Evolutionary conservation across 2,329 filamentous ascomycete genomes (phyloP), one percentile per base, ranked within the genome.

Genomic region (Cercospora berteroae): DNA sequence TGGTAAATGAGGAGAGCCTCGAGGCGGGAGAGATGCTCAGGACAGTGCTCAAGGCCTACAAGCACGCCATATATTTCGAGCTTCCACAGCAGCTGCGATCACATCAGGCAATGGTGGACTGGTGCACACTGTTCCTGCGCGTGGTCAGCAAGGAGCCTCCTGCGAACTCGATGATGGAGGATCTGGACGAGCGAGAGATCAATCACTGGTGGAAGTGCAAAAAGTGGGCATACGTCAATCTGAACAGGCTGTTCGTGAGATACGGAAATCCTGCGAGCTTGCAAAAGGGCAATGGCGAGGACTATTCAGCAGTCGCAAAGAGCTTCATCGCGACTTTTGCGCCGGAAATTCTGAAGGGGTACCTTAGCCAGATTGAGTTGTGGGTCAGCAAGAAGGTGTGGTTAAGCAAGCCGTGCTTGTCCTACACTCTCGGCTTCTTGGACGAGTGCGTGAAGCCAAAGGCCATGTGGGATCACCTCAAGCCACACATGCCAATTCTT

Each of bases 141-240:
- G 92, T 96, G 61, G 91, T 98, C 39, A 89, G 90, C 73, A 98
- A 98, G 81, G 83, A 89, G 23, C 89, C 92, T 39, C 95, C 95
- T 4, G 86, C 90, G 65, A 88, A 85, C 73, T 90, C 94, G 39
- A 89, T 98, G 86, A 80, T 84, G 66, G 93, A 96, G 68, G 92
- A 92, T 68, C 82, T 90, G 62, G 89, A 92, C 67, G 94, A 98
- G 77, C 88, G 95, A 66, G 95, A 98, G 80, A 87, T 90, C 75
- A 94, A 97, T 78, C 93, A 97, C 80, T 99, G 95, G 94, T 99
- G 94, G 94, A 99, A 98, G 84, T 92, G 94, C 71, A 98, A 98
- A 89, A 99, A 99, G 81, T 98, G 95, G 95, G 91, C 94, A 13
- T 99, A 97, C 80, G 96, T 95, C 76, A 98, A 98, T 80, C 82